Conservation (phyloP, 352 stramenopile genomes). For the Globisporangium iwayamae region DNA sequence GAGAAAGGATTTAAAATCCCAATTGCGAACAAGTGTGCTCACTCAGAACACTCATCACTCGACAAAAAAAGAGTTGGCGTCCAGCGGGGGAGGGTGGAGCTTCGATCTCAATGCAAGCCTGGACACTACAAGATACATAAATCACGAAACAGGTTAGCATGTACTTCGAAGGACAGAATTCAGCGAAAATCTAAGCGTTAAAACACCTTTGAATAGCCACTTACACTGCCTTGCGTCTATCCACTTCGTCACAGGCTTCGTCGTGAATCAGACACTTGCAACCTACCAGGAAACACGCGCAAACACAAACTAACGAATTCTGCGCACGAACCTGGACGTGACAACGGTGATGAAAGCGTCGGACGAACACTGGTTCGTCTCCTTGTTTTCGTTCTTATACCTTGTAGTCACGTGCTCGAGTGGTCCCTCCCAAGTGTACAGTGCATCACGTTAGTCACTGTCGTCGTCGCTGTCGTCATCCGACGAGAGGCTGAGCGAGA, state of each 20-base stretch:
- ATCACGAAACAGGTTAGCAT: neutral
- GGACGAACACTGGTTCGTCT: neutral
- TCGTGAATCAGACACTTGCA: neutral
- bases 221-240: neutral
- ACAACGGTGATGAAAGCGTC: neutral
- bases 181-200: too few relatives aligned
- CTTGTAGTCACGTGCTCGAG: neutral
- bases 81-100: neutral
- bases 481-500: slow-evolving; percentile 70
- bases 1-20: neutral
- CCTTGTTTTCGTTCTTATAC: slow-evolving; percentile 5
- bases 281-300: neutral
- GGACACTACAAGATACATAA: neutral
- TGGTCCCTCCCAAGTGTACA: neutral
- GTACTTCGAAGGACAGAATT: neutral
- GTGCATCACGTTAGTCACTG: slow-evolving; percentile 20
- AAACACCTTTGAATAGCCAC: neutral
- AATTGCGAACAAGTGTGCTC: neutral
- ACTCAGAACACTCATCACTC: neutral
- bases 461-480: slow-evolving; percentile 52
- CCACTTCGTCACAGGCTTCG: neutral
- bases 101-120: neutral
- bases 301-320: neutral
- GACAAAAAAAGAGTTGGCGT: neutral
- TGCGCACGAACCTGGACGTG: neutral